Percentiles rank a stretch among this genome's conserved stretches.
phyloP scores from a whole-genome alignment of 2,329 filamentous ascomycete species.

The Neoscytalidium dimidiatum region DNA sequence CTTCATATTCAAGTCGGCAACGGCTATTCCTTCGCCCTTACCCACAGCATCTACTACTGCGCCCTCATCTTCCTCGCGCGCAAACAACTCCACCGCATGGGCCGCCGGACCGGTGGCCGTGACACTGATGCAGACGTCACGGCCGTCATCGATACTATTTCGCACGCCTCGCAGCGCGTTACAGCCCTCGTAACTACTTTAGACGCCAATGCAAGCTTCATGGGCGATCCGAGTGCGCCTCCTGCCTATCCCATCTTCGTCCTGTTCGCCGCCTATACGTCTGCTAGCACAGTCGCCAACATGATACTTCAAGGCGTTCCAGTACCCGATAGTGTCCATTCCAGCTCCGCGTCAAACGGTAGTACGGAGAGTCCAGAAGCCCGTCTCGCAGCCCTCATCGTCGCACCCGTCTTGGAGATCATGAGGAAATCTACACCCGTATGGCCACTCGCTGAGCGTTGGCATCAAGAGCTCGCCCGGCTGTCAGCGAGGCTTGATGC shows the following conservation, averaged over 20 bases:
- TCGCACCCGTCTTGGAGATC: constrained; percentile 18
- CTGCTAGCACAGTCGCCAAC: constrained; percentile 8
- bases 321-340: not conserved
- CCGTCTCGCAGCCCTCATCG: not conserved
- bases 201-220: not conserved
- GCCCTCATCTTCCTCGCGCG: constrained; percentile 7
- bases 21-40: constrained; percentile 15
- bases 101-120: not conserved
- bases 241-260: not conserved
- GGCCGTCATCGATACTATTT: not conserved
- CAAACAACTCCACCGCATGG: constrained; percentile 13
- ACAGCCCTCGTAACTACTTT: constrained; percentile 6
- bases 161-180: not conserved
- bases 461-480: constrained; percentile 4
- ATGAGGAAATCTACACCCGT: not conserved
- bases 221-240: not conserved
- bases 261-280: constrained; percentile 13
- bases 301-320: not conserved
- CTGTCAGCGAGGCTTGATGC: not conserved
- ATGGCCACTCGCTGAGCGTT: constrained; percentile 16
- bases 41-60: constrained; percentile 9
- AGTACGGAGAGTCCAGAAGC: not conserved
- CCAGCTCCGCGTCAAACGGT: not conserved
- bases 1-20: constrained; percentile 16
- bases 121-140: not conserved